A percentile compares a stretch with the other conserved stretches of the same genome.
phyloP scores from a whole-genome alignment of 768 basidiomycete genomes.

The Rhodosporidiobolus odoratus region DNA sequence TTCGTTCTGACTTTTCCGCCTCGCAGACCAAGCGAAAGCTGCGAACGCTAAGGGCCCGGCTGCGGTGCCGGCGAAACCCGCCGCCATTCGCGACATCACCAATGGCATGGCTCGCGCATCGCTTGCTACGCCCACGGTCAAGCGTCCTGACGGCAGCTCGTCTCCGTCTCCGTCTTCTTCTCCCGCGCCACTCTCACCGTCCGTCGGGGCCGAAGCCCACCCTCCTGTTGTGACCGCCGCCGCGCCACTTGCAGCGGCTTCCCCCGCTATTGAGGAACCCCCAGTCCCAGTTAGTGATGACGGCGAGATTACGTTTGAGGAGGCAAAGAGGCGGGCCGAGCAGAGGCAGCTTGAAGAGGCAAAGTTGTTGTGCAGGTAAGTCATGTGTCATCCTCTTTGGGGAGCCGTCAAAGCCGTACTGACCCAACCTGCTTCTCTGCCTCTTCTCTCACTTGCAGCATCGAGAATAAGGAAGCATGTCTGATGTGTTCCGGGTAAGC shows the following conservation, averaged over 20 bases:
- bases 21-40: conserved; percentile 44
- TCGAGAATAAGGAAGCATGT: conserved; percentile 88
- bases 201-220: conserved; percentile 48
- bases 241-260: conserved; percentile 6
- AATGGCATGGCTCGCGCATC: conserved; percentile 40
- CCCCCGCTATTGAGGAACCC: conserved; percentile 15
- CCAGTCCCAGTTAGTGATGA: conserved; percentile 43
- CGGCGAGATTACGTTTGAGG: conserved; percentile 53
- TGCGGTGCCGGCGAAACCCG: neutral
- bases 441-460: too few relatives aligned
- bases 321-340: conserved; percentile 64
- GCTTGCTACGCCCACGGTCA: conserved; percentile 14
- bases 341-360: conserved; percentile 74
- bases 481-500: too few relatives aligned
- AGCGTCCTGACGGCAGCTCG: conserved; percentile 10
- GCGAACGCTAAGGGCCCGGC: conserved; percentile 19
- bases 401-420: neutral
- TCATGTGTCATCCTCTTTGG: conserved; percentile 44
- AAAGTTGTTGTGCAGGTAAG: conserved; percentile 70
- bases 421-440: neutral
- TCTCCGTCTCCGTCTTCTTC: conserved; percentile 12
- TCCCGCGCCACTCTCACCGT: conserved; percentile 23
- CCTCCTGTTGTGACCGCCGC: conserved; percentile 50
- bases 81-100: conserved; percentile 39
- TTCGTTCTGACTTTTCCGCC: neutral